A percentile compares a stretch with the other conserved stretches of the same genome.
Conservation (phyloP, 2,329 filamentous ascomycete genomes). For the Colletotrichum tropicicola region DNA sequence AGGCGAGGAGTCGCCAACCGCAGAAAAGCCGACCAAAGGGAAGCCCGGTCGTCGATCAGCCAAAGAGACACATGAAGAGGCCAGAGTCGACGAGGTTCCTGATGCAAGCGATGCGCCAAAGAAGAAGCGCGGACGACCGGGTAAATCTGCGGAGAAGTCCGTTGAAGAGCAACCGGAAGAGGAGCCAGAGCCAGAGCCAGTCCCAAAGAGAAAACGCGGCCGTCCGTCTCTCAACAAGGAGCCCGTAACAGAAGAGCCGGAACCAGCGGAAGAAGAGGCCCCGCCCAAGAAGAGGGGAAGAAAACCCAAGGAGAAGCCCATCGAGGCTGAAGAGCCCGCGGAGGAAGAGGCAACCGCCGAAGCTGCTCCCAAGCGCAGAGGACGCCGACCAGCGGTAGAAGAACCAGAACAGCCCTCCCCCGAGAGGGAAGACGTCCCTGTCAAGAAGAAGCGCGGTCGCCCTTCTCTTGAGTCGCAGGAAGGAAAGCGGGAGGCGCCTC, state of each 20-base stretch:
- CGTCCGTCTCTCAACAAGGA: slow-evolving; percentile 37
- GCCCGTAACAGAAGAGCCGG: slow-evolving; percentile 6
- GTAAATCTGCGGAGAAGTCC: neutral
- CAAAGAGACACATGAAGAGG: neutral
- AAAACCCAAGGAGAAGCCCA: neutral
- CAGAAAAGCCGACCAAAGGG: neutral
- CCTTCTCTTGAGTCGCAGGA: slow-evolving; percentile 17
- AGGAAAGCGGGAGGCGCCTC: slow-evolving; percentile 8
- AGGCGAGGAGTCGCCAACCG: neutral
- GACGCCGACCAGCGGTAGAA: slow-evolving; percentile 30
- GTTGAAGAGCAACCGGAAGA: slow-evolving; percentile 11
- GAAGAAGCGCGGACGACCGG: slow-evolving; percentile 3
- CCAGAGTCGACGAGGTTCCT: neutral
- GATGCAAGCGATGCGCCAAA: neutral
- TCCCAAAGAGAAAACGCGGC: slow-evolving; percentile 45
- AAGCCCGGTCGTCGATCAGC: neutral
- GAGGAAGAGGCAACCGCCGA: slow-evolving; percentile 20
- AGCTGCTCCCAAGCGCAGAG: slow-evolving; percentile 27
- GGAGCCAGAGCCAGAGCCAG: slow-evolving; percentile 32
- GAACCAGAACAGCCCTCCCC: slow-evolving; percentile 21
- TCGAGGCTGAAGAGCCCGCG: neutral
- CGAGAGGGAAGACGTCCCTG: neutral
- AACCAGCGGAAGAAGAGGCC: slow-evolving; percentile 26
- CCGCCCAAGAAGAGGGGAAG: slow-evolving; percentile 10
- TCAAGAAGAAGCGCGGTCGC: slow-evolving; percentile 8